A percentile compares a stretch with the other conserved stretches of the same genome.
These are phyloP conservation scores for Scedosporium aurantiacum DNA, from an alignment of 2,329 filamentous ascomycete genomes.

Conservation along the genomic window DNA sequence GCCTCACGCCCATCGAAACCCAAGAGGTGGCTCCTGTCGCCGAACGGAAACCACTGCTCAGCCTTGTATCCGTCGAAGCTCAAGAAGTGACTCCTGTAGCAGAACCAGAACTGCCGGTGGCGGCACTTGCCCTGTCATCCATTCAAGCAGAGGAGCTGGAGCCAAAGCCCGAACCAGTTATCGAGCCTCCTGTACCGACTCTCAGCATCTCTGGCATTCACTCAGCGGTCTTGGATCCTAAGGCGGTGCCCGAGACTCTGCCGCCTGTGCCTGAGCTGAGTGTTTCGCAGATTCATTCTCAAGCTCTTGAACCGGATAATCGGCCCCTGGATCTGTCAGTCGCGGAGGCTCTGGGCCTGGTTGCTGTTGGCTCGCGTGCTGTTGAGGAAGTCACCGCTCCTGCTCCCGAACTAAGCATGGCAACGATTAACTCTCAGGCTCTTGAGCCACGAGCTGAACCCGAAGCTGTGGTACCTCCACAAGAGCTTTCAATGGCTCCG, in stretches of 20 bases:
- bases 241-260: conserved; percentile 18
- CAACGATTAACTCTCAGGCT: conserved; percentile 13
- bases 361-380: background rate
- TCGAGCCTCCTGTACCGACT: conserved; percentile 13
- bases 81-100: conserved; percentile 30
- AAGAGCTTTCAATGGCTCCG: conserved; percentile 18
- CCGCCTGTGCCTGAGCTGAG: conserved; percentile 19
- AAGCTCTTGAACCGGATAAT: conserved; percentile 14
- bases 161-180: conserved; percentile 15
- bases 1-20: conserved; percentile 31
- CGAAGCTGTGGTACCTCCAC: conserved; percentile 13
- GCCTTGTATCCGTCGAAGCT: conserved; percentile 31
- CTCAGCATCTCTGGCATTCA: conserved; percentile 13
- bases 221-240: conserved; percentile 15
- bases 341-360: background rate
- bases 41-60: conserved; percentile 18
- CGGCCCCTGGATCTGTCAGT: conserved; percentile 8
- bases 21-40: conserved; percentile 31
- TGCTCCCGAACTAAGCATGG: conserved; percentile 15
- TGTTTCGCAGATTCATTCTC: conserved; percentile 19
- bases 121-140: conserved; percentile 15
- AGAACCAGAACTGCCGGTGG: conserved; percentile 5
- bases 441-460: conserved; percentile 19
- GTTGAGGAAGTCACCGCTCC: background rate
- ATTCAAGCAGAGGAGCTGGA: conserved; percentile 17